Evolutionary conservation across 768 basidiomycete genomes (phyloP).

Genomic region (Auriscalpium microsporum): DNA sequence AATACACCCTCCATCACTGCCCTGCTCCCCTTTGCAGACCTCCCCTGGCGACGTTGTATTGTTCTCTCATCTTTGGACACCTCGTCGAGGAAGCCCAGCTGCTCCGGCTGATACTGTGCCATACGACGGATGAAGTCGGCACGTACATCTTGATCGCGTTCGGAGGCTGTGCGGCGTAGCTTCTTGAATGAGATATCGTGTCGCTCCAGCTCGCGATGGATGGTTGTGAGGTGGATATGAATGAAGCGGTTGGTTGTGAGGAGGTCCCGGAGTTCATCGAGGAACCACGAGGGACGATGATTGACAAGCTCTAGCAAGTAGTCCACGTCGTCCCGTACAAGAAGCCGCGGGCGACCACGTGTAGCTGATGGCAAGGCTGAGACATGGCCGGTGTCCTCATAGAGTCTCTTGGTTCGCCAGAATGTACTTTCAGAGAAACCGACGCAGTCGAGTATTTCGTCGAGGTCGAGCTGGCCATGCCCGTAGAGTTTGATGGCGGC

Average conservation of each 20-base stretch:
- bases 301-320: slow-evolving; percentile 10
- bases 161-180: slow-evolving; percentile 23
- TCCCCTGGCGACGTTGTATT: not conserved
- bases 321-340: not conserved
- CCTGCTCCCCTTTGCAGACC: not conserved
- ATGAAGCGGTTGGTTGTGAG: slow-evolving; percentile 22
- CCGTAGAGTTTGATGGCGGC: not conserved
- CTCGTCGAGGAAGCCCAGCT: slow-evolving; percentile 30
- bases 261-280: not conserved
- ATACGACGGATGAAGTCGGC: slow-evolving; percentile 21
- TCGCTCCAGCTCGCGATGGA: slow-evolving; percentile 22
- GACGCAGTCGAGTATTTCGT: not conserved
- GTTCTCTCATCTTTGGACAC: slow-evolving; percentile 23
- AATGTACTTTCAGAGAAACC: not conserved
- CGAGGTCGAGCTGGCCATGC: not conserved
- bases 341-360: not conserved
- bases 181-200: slow-evolving; percentile 23
- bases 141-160: slow-evolving; percentile 20
- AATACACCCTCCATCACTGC: not conserved
- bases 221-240: slow-evolving; percentile 26
- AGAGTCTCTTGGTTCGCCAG: not conserved
- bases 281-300: slow-evolving; percentile 10
- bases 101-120: slow-evolving; percentile 23
- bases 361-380: not conserved
- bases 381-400: not conserved